Conservation (phyloP, 805 yeast species). For the Candida easanensis region DNA sequence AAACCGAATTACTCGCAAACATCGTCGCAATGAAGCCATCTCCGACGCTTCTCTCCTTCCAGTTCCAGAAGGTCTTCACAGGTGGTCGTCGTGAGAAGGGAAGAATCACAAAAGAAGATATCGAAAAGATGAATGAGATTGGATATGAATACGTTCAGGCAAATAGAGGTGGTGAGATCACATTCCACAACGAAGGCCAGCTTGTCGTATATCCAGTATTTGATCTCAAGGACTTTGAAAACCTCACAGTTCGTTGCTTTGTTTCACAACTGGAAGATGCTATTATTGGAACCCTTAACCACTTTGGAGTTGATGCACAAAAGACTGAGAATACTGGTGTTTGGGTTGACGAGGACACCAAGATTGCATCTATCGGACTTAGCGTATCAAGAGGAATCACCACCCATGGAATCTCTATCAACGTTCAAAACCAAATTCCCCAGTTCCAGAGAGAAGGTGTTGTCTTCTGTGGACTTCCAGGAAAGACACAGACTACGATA, state of each 20-base stretch:
- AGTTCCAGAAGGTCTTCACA: slow-evolving; percentile 83
- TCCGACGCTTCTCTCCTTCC: slow-evolving; percentile 76
- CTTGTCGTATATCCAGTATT: slow-evolving; percentile 78
- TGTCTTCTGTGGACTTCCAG: slow-evolving; percentile 83
- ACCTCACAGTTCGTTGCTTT: slow-evolving; percentile 60
- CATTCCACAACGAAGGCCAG: slow-evolving; percentile 97
- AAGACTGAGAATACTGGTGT: slow-evolving; percentile 81
- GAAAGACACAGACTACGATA: slow-evolving; percentile 55
- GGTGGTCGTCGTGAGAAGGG: slow-evolving; percentile 83
- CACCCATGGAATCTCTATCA: slow-evolving; percentile 86
- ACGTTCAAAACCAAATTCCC: slow-evolving; percentile 68
- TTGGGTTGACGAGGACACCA: slow-evolving; percentile 59
- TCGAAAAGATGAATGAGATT: slow-evolving; percentile 28
- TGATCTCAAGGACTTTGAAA: slow-evolving; percentile 59
- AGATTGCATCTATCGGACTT: slow-evolving; percentile 88
- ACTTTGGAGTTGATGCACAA: slow-evolving; percentile 40
- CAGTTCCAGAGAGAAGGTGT: slow-evolving; percentile 60
- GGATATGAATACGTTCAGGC: slow-evolving; percentile 73
- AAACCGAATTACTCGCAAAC: slow-evolving; percentile 41
- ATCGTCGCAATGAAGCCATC: slow-evolving; percentile 49
- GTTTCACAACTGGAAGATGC: slow-evolving; percentile 62
- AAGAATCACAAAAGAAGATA: slow-evolving; percentile 34
- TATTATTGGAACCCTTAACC: slow-evolving; percentile 44
- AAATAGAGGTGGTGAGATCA: slow-evolving; percentile 91
- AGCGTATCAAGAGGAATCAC: slow-evolving; percentile 82